Percentiles rank a stretch among this genome's conserved stretches.
Evolutionary conservation across 306 rosid species (phyloP).

Genomic region (Lathyrus tuberosus): DNA sequence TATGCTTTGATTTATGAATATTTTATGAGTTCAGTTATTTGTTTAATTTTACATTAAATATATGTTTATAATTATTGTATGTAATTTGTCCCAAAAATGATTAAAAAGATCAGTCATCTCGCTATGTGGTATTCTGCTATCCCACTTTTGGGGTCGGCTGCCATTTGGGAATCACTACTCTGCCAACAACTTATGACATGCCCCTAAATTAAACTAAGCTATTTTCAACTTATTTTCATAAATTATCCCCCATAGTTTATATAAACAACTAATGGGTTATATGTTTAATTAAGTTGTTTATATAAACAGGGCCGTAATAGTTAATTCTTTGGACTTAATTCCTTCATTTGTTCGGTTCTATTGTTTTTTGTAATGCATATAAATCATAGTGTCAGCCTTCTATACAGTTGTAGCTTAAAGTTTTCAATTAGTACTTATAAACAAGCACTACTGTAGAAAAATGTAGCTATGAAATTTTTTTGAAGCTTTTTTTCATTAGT

Average conservation of each 20-base stretch:
- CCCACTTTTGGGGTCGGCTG: too few relatives aligned
- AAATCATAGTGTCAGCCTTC: too few relatives aligned
- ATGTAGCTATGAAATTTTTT: not conserved
- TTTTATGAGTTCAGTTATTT: too few relatives aligned
- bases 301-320: too few relatives aligned
- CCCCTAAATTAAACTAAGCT: not conserved
- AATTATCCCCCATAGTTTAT: not conserved
- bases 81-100: too few relatives aligned
- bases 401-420: not conserved
- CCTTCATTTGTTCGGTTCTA: not conserved
- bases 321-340: not conserved
- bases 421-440: not conserved
- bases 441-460: not conserved
- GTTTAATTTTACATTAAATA: too few relatives aligned
- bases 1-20: too few relatives aligned
- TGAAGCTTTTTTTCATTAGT: not conserved
- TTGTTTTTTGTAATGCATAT: slow-evolving; percentile 12
- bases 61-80: too few relatives aligned
- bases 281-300: too few relatives aligned
- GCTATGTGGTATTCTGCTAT: too few relatives aligned
- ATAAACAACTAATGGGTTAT: not conserved
- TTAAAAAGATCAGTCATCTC: too few relatives aligned
- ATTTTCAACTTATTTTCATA: not conserved
- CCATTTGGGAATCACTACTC: too few relatives aligned
- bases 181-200: not conserved